Evolutionary conservation across 495 filamentous ascomycete genomes (phyloP).

Genomic region (Aspergillus kassunensis): DNA sequence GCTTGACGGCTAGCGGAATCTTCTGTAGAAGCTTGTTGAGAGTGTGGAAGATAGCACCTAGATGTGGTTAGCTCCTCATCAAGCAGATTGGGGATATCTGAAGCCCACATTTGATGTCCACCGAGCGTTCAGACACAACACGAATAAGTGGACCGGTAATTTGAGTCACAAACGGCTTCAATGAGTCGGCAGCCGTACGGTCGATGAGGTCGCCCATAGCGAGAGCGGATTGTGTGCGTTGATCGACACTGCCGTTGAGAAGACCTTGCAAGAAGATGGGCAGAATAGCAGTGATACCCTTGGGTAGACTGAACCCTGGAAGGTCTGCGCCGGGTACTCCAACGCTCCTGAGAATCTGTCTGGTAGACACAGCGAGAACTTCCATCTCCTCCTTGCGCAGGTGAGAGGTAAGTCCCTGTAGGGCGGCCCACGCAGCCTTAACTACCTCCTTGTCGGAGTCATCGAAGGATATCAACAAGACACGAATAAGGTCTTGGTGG

Average conservation of each 20-base stretch:
- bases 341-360: constrained; percentile 78
- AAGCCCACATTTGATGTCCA: constrained; percentile 73
- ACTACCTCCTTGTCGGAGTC: constrained; percentile 81
- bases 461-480: constrained; percentile 85
- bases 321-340: constrained; percentile 82
- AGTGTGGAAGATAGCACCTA: constrained; percentile 84
- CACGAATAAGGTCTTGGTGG: constrained; percentile 87
- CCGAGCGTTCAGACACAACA: constrained; percentile 92
- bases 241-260: constrained; percentile 90
- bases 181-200: constrained; percentile 72
- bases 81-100: background rate
- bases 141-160: constrained; percentile 96
- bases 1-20: constrained; percentile 92
- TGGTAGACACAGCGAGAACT: constrained; percentile 78
- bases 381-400: constrained; percentile 99
- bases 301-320: constrained; percentile 86
- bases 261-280: constrained; percentile 97
- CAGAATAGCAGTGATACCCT: constrained; percentile 94
- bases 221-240: constrained; percentile 84
- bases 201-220: constrained; percentile 95
- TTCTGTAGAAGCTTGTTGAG: constrained; percentile 95
- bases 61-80: constrained; percentile 7
- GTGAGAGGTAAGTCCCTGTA: constrained; percentile 80
- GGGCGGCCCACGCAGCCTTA: constrained; percentile 86
- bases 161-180: constrained; percentile 93